A percentile compares a stretch with the other conserved stretches of the same genome.
phyloP scores from a whole-genome alignment of 208 protist species.

The Acanthamoeba healyi region DNA sequence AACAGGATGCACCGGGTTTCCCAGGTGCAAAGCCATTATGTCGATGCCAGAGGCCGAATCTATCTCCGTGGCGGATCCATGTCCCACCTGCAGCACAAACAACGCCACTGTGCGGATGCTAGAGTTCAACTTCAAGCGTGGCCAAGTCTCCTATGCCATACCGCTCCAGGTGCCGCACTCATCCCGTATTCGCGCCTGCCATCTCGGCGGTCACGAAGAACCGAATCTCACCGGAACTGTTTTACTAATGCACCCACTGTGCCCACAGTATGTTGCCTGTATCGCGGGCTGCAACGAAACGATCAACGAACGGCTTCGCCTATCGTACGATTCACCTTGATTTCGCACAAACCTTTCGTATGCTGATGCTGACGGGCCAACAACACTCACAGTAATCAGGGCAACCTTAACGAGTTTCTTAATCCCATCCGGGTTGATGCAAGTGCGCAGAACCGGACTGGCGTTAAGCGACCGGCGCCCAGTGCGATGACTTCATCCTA shows the following conservation, averaged over 20 bases:
- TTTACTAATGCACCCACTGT: no score
- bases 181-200: no score
- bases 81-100: background rate
- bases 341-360: no score
- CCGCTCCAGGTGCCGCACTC: background rate
- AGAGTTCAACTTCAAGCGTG: slow-evolving; percentile 19
- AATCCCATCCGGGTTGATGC: background rate
- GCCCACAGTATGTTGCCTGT: no score
- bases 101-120: slow-evolving; percentile 30
- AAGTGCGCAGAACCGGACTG: background rate
- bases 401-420: background rate
- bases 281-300: no score
- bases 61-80: background rate
- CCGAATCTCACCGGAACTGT: no score
- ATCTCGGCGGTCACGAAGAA: no score
- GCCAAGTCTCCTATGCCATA: background rate
- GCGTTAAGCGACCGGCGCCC: background rate
- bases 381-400: background rate
- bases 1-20: slow-evolving; percentile 2
- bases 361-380: no score
- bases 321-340: no score
- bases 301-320: no score
- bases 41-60: background rate
- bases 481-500: background rate
- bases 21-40: slow-evolving; percentile 53